Conservation (phyloP, 495 filamentous ascomycete species). For the Penicillium tannophilum region DNA sequence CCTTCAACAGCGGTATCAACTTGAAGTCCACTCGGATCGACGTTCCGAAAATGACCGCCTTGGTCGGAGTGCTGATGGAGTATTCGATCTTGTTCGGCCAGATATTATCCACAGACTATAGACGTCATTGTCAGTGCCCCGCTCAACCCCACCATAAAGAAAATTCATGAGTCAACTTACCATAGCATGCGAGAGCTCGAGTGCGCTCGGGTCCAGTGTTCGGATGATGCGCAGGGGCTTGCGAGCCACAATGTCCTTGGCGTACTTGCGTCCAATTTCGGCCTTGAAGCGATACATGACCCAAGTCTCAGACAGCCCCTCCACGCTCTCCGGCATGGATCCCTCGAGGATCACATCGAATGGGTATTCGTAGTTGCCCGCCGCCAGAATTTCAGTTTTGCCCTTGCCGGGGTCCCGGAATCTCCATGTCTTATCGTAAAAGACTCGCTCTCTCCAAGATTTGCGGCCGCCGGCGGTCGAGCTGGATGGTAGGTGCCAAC, state of each 20-base stretch:
- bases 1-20: slow-evolving; percentile 83
- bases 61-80: slow-evolving; percentile 82
- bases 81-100: slow-evolving; percentile 97
- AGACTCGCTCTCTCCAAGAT: slow-evolving; percentile 55
- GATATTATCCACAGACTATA: slow-evolving; percentile 79
- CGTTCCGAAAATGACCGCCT: slow-evolving; percentile 89
- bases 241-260: slow-evolving; percentile 74
- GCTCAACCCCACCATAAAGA: background rate
- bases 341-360: slow-evolving; percentile 81
- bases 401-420: slow-evolving; percentile 53
- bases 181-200: slow-evolving; percentile 86
- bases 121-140: slow-evolving; percentile 14
- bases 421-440: slow-evolving; percentile 58
- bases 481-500: slow-evolving; percentile 52
- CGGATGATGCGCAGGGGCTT: slow-evolving; percentile 86
- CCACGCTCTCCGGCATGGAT: slow-evolving; percentile 80
- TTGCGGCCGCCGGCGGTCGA: slow-evolving; percentile 47
- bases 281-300: slow-evolving; percentile 89
- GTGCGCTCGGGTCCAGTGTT: slow-evolving; percentile 75
- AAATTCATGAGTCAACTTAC: slow-evolving; percentile 37
- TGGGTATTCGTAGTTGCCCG: slow-evolving; percentile 88
- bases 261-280: slow-evolving; percentile 77
- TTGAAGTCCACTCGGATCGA: slow-evolving; percentile 76
- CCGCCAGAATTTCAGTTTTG: slow-evolving; percentile 62
- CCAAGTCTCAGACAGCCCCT: slow-evolving; percentile 77